phyloP scores from a whole-genome alignment of 768 basidiomycete species.

The Russula foetens region DNA sequence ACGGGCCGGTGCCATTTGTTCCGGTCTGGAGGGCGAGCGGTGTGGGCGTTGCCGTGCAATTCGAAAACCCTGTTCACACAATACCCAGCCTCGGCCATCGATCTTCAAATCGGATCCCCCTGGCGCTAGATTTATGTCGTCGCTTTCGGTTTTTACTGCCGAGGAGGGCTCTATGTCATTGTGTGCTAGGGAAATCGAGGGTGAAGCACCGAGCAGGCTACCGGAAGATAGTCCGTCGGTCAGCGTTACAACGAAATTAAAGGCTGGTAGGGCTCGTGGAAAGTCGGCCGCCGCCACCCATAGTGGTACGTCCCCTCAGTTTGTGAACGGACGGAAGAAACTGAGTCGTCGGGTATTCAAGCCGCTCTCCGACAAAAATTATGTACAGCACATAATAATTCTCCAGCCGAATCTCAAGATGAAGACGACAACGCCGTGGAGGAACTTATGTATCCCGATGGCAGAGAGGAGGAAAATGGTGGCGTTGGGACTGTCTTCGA shows the following conservation, averaged over 20 bases:
- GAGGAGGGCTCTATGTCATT: not conserved
- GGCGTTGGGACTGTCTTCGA: not conserved
- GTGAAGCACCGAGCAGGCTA: not conserved
- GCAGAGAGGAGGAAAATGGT: not conserved
- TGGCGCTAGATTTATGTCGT: not conserved
- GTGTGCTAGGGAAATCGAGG: not conserved
- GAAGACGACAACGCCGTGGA: conserved; percentile 5
- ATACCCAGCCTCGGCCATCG: not conserved
- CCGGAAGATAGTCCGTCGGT: not conserved
- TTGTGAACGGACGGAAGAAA: not conserved
- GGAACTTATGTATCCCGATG: not conserved
- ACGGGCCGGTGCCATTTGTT: conserved; percentile 3
- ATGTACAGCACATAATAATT: not conserved
- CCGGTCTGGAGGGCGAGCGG: conserved; percentile 6
- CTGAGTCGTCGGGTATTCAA: not conserved
- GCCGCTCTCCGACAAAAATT: not conserved
- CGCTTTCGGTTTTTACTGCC: not conserved
- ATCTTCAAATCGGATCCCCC: not conserved
- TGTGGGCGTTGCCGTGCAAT: conserved; percentile 8
- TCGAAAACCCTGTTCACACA: conserved; percentile 6
- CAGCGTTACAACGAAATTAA: not conserved
- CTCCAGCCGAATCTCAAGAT: not conserved
- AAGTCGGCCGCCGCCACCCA: not conserved
- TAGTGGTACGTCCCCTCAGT: not conserved
- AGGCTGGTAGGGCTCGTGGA: not conserved